Base-by-base conservation (phyloP, 208 protist genomes). In the Giardia duodenalis region DNA sequence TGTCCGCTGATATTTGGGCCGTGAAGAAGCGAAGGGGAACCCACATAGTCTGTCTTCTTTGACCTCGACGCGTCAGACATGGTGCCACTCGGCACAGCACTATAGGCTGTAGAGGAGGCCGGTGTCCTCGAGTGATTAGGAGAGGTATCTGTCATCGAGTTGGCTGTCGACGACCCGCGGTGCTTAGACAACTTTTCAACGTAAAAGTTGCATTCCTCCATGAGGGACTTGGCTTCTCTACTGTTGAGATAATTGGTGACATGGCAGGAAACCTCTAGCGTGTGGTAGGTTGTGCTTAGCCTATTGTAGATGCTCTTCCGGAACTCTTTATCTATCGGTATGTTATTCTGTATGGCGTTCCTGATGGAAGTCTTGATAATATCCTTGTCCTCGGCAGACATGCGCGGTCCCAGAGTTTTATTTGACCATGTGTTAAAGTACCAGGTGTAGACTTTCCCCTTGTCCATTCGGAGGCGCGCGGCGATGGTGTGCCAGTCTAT, bases 391-490 rank as follows among this genome's bases (percentile, higher is more conserved):
- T 10, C 30, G 19, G 57, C 19, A 30, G 57, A 39, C 57, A 76
- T 76, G 19, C 57, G 57, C 57, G 57, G 19, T 30, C 57, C 57
- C 57, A 76, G 57, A 30, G 30, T 30, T 30, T 76, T 76, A 30
- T 76, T 76, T 30, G 57, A 76, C 57, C 57, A 76, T 30, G 57
- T 76, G 57, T 76, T 76, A 30, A 76, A 76, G 57, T 76, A 76
- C 57, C 57, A 76, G 19, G 57, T 76, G 57, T 76, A 76, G 57
- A 76, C 57, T 30, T 76, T 76, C 57, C 57, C 57, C 57, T 76
- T 76, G 19, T 76, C 57, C 57, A 76, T 76, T 10, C 57, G 10
- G 19, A 76, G 57, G 19, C 57, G 19, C 57, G 57, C 10, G 19
- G 57, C 57, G 57, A 76, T 76, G 19, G 57, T 76, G 57, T 76